Evolutionary conservation across 805 yeast species (phyloP), one percentile per base, ranked within the genome.

Genomic region (Cephaloascus fragrans): DNA sequence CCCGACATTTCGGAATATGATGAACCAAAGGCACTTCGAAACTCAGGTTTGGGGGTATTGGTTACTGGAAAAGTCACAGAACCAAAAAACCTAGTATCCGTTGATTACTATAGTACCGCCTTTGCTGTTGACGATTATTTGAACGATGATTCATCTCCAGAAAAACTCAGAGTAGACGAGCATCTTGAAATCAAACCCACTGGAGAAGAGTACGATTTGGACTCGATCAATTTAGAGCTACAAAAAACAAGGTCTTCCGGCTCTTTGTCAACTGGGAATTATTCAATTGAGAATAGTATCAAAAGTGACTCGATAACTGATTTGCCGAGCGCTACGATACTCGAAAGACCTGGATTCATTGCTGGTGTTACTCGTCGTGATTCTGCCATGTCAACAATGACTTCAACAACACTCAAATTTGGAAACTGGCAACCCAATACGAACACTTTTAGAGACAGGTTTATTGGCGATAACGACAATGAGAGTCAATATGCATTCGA

Each of bases 341-440:
- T 23, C 12, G 28, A 23, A 6, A 23, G 28, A 23, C 28, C 28
- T 8, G 28, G 28, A 8, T 6, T 12, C 12, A 8, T 23, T 12
- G 12, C 6, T 23, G 12, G 12, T 23, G 28, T 23, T 12, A 8
- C 28, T 6, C 28, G 28, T 23, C 14, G 26, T 12, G 26, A 34
- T 34, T 14, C 26, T 50, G 48, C 35, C 41, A 44, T 19, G 47
- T 48, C 18, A 47, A 47, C 33, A 41, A 38, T 32, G 46, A 45
- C 39, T 47, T 47, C 35, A 51, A 48, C 33, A 39, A 42, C 38
- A 50, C 45, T 73, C 34, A 69, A 63, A 41, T 59, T 73, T 58
- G 79, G 78, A 2, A 58, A 58, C 19, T 77, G 84, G 83, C 69
- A 67, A 49, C 83, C 83, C 2, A 72, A 77, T 47, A 76, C 81